Evolutionary conservation across 495 filamentous ascomycete genomes (phyloP), one percentile per base, ranked within the genome.

Genomic region (Entonaema liquescens): DNA sequence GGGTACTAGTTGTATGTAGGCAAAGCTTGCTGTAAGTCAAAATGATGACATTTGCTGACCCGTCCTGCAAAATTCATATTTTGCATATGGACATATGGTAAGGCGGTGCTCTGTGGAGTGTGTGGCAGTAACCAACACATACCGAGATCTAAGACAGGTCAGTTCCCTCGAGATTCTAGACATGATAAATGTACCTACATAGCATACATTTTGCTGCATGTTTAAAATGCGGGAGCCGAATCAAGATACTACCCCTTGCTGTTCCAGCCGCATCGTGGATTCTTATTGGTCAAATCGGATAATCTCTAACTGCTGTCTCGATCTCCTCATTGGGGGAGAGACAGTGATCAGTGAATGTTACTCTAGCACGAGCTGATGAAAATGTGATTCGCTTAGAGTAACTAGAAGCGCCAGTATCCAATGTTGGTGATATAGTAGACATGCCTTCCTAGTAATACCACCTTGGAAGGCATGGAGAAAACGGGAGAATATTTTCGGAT

Each of bases 281-380:
- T 66, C 47, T 42, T 23, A 61, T 26, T 33, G 44, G 53, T 5
- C 17, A 21, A 55, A 56, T 55, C 50, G 12, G 62, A 40, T 50
- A 58, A 38, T 58, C 58, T 67, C 53, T 54, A 49, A 70, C 52
- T 64, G 19, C 9, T 60, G 62, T 70, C 62, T 70, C 62, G 49
- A 19, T 33, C 36, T 31, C 59, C 59, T 60, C 36, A 71, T 67
- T 71, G 67, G 71, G 67, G 71, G 49, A 47, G 44, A 69, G 54
- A 44, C 44, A 31, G 42, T 52, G 38, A 19, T n/a, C 19, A 36
- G 36, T 17, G 49, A 64, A 74, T 70, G 67, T 29, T 70, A 71
- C 71, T 1, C 62, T 67, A 74, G 29, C 71, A 71, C 63, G 26
- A 70, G 71, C 71, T 67, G 66, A 69, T 59, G 25, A 17, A 59